Base-by-base conservation (phyloP, 139 green algal genomes). In the Auxenochlorella pyrenoidosa region DNA sequence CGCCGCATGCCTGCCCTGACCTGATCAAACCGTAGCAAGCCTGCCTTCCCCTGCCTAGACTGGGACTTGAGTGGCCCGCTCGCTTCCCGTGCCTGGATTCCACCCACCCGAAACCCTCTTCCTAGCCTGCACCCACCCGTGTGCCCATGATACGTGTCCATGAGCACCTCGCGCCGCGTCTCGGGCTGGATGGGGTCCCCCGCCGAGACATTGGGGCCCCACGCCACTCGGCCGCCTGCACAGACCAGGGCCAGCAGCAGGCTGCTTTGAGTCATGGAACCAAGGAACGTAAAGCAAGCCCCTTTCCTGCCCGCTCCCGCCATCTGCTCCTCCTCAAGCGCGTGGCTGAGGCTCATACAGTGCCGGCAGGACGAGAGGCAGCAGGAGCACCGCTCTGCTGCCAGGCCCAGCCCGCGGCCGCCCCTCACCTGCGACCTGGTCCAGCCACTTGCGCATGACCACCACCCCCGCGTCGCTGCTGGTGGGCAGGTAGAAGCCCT, bases 401-500 rank as follows among this genome's bases (percentile, higher is more conserved):
- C 54, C 54, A 6, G 16, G 54, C 54, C 3, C 18, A 24, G 15
- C 54, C 54, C 54, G 2, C 19, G 16, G 51, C 0, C 22, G 70
- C 70, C n/a, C 1, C 72, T 8, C 78, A 83, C 78, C 78, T 83
- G 78, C 78, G 34, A 71, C 78, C 4, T 47, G 6, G 3, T 83
- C 51, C 34, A 83, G 51, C 78, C 78, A 83, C 78, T 83, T 44
- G 51, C 78, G 51, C 51, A 83, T 59, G 15, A 71, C 51, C 78
- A 83, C 78, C 6, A 83, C 34, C 32, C 78, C 78, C 0, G 41
- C 16, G 51, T 83, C 78, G 51, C 51, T 71, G 51, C 28, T 72
- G 78, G 78, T 83, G 51, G 78, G 78, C 19, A 83, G 78, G 34
- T 83, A 83, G 78, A 83, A 83, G 54, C 78, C 78, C 51, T 47